phyloP scores from a whole-genome alignment of 2,329 filamentous ascomycete genomes.

The Bipolaris cookei region DNA sequence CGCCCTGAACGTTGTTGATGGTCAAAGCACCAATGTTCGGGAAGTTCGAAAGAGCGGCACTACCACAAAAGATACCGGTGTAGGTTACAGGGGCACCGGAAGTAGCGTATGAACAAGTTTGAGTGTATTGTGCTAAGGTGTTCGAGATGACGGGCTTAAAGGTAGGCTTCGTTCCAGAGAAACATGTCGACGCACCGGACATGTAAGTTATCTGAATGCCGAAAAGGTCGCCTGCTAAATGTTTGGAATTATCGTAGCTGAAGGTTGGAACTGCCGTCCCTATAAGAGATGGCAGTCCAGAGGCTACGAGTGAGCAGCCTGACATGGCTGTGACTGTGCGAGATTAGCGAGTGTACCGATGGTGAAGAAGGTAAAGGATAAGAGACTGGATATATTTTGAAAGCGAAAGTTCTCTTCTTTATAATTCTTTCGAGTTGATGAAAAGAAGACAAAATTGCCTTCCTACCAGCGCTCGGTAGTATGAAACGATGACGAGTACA shows the following conservation, averaged over 20 bases:
- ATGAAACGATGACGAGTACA: not conserved
- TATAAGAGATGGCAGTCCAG: constrained; percentile 11
- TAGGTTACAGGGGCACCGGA: constrained; percentile 3
- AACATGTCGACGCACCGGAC: constrained; percentile 20
- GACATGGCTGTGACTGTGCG: constrained; percentile 10
- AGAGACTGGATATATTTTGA: not conserved
- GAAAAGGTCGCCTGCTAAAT: constrained; percentile 12
- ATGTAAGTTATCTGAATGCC: constrained; percentile 22
- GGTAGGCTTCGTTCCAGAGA: constrained; percentile 7
- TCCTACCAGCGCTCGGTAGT: not conserved
- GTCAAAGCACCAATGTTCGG: constrained; percentile 15
- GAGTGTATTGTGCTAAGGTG: constrained; percentile 4
- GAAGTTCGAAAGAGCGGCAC: constrained; percentile 7
- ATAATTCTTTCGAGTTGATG: not conserved
- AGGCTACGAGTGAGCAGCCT: constrained; percentile 22
- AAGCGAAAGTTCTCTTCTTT: not conserved
- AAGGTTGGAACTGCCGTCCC: constrained; percentile 18
- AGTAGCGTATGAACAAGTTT: constrained; percentile 10
- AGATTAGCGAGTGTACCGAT: not conserved
- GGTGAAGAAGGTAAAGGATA: not conserved
- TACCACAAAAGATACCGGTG: constrained; percentile 8
- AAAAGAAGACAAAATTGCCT: too few relatives aligned
- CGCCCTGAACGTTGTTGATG: constrained; percentile 1
- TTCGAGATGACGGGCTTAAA: constrained; percentile 23
- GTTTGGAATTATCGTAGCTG: constrained; percentile 9